Base-by-base conservation (phyloP, 495 filamentous ascomycete genomes). In the Parathielavia appendiculata region DNA sequence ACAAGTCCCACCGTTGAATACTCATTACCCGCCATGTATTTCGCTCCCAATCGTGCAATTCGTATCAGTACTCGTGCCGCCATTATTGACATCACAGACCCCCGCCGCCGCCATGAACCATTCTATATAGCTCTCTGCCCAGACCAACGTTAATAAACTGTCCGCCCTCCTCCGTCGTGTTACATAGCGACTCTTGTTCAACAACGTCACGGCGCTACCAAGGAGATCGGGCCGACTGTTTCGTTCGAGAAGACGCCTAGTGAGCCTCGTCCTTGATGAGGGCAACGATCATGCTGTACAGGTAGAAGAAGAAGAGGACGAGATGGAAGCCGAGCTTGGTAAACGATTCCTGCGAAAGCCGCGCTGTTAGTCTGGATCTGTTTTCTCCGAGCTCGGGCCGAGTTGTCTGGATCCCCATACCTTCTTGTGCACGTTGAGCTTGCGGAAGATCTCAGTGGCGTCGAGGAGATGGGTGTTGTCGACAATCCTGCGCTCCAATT, bases 221-320 rank as follows among this genome's bases (percentile, higher is more conserved):
- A 23, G 17, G 26, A 54, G 1, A 14, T 1, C 17, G 19, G 35
- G 11, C 17, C 36, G 17, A 44, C 44, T 19, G 39, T 16, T 32
- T 13, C 19, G 19, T 22, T 32, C 30, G 17, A 16, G 40, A 39
- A 35, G 43, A 20, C 36, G 59, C 61, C 79, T 83, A 96, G 75
- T 92, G 80, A 46, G 89, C 84, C 75, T 98, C 93, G 71, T 99
- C 95, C 66, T 87, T 85, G 80, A 99, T 99, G 54, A 97, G 79
- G 58, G 92, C 92, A 53, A 97, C 93, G 58, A 99, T 99, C 95
- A 99, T 99, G 77, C 84, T 92, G 85, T 97, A 99, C 26, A 99
- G 85, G 77, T 99, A 99, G 84, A 97, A 99, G 83, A 99, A 99
- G 83, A 99, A 99, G 88, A 99, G 95, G 76, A 97, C 71, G 40